Evolutionary conservation across 306 rosid genomes (phyloP).

Genomic region (Neltuma alba): DNA sequence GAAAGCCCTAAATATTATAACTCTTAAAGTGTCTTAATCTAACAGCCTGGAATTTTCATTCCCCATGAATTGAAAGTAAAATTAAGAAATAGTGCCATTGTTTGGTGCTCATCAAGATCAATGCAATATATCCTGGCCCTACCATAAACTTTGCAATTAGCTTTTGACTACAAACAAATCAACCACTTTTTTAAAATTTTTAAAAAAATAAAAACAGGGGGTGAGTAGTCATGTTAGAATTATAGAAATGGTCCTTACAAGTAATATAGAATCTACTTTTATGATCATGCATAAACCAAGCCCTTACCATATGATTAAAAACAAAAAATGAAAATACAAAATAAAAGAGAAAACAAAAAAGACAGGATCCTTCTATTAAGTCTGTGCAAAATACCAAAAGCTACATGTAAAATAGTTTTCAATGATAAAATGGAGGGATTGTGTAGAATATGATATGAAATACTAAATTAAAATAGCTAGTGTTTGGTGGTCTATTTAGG

Average conservation of each 20-base stretch:
- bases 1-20: background rate
- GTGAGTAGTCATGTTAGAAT: background rate
- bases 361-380: slow-evolving; percentile 10
- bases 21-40: background rate
- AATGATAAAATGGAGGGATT: background rate
- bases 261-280: background rate
- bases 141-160: too few species aligned
- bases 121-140: background rate
- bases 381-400: background rate
- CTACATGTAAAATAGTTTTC: background rate
- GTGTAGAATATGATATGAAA: slow-evolving; percentile 1
- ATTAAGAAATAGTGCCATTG: background rate
- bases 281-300: background rate
- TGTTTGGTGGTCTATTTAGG: slow-evolving; percentile 89
- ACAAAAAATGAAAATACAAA: background rate
- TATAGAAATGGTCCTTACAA: background rate
- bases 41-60: background rate
- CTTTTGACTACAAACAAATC: too few species aligned
- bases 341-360: background rate
- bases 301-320: background rate
- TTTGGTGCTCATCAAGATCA: background rate
- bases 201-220: background rate
- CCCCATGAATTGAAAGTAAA: background rate
- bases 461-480: slow-evolving; percentile 82
- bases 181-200: background rate